These are phyloP conservation scores for Astragalus membranaceus DNA, from an alignment of 306 rosid species.

Conservation along the genomic window DNA sequence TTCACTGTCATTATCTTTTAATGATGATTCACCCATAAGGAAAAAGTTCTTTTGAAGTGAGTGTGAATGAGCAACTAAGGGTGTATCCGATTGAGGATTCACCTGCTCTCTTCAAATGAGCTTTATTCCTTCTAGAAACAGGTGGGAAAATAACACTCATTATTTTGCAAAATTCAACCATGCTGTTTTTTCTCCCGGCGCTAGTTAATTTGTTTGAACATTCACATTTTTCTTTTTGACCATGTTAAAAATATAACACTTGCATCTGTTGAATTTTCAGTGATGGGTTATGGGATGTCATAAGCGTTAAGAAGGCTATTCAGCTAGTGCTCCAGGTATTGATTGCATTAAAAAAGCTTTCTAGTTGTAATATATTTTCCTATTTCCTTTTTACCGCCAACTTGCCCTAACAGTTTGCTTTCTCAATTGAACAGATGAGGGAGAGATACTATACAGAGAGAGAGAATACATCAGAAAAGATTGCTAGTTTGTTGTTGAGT, in stretches of 20 bases:
- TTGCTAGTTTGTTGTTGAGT: slow-evolving; percentile 69
- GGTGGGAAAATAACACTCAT: background rate
- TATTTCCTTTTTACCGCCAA: background rate
- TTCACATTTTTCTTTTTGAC: background rate
- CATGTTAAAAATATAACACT: slow-evolving; percentile 9
- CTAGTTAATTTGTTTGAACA: background rate
- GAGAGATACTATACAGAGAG: slow-evolving; percentile 41
- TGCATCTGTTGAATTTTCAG: slow-evolving; percentile 51
- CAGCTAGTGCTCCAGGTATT: slow-evolving; percentile 79
- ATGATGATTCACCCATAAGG: background rate
- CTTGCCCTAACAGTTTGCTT: slow-evolving; percentile 6
- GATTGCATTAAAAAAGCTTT: slow-evolving; percentile 1
- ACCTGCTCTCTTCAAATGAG: background rate
- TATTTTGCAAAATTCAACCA: background rate
- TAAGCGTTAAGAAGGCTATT: slow-evolving; percentile 62
- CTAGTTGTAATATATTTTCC: background rate
- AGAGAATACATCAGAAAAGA: slow-evolving; percentile 65
- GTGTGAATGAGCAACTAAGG: background rate
- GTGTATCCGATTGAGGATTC: background rate
- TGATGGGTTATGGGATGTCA: slow-evolving; percentile 96
- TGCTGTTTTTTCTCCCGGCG: background rate
- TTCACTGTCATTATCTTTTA: background rate
- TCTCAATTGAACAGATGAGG: slow-evolving; percentile 42
- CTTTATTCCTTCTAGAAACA: slow-evolving; percentile 12
- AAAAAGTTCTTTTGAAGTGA: background rate